phyloP scores from a whole-genome alignment of 345 rosid genomes.

The Microthlaspi erraticum region DNA sequence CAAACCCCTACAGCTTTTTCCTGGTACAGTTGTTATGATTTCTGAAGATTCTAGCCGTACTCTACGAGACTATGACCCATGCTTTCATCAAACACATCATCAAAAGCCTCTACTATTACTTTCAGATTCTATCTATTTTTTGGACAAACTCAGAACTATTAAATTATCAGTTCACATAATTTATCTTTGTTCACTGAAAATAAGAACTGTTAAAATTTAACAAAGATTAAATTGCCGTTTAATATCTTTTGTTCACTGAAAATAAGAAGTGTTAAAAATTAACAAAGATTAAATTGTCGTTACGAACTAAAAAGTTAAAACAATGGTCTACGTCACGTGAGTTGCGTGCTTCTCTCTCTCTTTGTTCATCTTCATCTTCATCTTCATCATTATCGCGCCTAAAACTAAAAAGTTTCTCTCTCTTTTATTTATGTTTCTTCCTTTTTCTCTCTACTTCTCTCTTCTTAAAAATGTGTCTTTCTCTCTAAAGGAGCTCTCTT shows the following conservation, averaged over 20 bases:
- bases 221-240: slow-evolving; percentile 38
- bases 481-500: neutral
- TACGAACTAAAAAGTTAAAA: slow-evolving; percentile 36
- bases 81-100: slow-evolving; percentile 16
- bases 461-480: neutral
- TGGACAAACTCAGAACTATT: neutral
- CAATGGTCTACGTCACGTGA: slow-evolving; percentile 56
- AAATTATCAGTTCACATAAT: neutral
- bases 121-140: neutral
- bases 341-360: slow-evolving; percentile 47
- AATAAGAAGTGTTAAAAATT: too few species aligned
- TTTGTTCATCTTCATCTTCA: neutral
- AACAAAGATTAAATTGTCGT: slow-evolving; percentile 35
- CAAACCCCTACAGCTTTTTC: slow-evolving; percentile 29
- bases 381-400: slow-evolving; percentile 47
- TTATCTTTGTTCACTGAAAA: neutral
- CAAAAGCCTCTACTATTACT: neutral
- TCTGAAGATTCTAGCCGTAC: slow-evolving; percentile 47
- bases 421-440: slow-evolving; percentile 36
- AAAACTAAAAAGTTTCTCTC: slow-evolving; percentile 12
- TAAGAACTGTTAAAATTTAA: neutral
- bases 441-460: slow-evolving; percentile 2
- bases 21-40: slow-evolving; percentile 43
- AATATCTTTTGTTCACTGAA: too few species aligned
- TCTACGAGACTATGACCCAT: slow-evolving; percentile 27